Percentiles rank a stretch among this genome's conserved stretches.
phyloP scores from a whole-genome alignment of 2,329 filamentous ascomycete species.

The Metarhizium sp. region DNA sequence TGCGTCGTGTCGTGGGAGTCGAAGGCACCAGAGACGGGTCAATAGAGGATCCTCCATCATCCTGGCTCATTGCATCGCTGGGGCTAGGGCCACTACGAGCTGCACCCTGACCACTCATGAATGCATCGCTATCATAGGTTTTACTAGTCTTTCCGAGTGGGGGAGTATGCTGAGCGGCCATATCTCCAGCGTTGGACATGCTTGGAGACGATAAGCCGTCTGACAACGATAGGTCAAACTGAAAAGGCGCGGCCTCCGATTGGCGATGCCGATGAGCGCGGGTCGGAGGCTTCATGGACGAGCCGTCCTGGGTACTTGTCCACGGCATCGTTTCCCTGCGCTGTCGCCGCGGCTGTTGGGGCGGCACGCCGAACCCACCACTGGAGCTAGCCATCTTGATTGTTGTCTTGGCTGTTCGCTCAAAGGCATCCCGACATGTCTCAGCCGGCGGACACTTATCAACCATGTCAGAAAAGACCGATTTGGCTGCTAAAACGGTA shows the following conservation, averaged over 20 bases:
- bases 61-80: slow-evolving; percentile 19
- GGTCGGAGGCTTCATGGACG: slow-evolving; percentile 11
- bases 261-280: slow-evolving; percentile 17
- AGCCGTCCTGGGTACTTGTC: slow-evolving; percentile 18
- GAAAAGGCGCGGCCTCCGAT: slow-evolving; percentile 22
- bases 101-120: slow-evolving; percentile 19
- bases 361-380: slow-evolving; percentile 59
- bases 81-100: slow-evolving; percentile 21
- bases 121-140: slow-evolving; percentile 20
- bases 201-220: slow-evolving; percentile 32
- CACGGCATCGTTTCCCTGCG: slow-evolving; percentile 20
- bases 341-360: slow-evolving; percentile 18
- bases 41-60: slow-evolving; percentile 16
- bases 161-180: slow-evolving; percentile 23
- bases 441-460: slow-evolving; percentile 93
- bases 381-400: slow-evolving; percentile 90
- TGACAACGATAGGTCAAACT: slow-evolving; percentile 26
- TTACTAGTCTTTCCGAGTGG: slow-evolving; percentile 27
- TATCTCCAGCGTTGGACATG: slow-evolving; percentile 26
- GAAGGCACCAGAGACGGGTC: slow-evolving; percentile 38
- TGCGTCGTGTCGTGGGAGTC: slow-evolving; percentile 27
- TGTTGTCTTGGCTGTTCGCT: slow-evolving; percentile 89
- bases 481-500: slow-evolving; percentile 85
- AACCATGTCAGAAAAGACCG: slow-evolving; percentile 82
- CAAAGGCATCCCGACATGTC: slow-evolving; percentile 88